phyloP scores from a whole-genome alignment of 2,329 filamentous ascomycete species.

The Fusarium foetens region DNA sequence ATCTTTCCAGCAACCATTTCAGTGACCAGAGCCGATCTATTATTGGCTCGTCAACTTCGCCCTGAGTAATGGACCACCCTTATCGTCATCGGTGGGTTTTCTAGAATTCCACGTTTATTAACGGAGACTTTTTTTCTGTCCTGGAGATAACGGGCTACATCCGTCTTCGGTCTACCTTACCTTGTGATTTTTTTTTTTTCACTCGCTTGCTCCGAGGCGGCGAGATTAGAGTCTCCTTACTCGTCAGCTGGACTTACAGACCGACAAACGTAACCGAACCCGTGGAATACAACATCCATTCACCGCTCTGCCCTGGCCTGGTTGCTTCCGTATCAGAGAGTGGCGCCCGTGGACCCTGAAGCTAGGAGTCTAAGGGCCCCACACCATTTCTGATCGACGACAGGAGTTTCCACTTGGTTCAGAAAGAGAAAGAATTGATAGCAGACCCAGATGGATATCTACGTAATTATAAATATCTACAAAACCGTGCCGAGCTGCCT shows the following conservation, averaged over 20 bases:
- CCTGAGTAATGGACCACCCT: constrained; percentile 31
- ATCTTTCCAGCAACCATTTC: neutral
- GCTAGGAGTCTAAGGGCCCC: constrained; percentile 26
- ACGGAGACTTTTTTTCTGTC: neutral
- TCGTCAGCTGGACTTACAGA: constrained; percentile 8
- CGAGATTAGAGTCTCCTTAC: neutral
- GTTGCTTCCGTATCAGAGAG: constrained; percentile 26
- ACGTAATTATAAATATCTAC: constrained; percentile 32
- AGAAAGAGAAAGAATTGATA: constrained; percentile 22
- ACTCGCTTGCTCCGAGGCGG: constrained; percentile 11
- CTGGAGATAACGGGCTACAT: constrained; percentile 13
- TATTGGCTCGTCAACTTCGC: constrained; percentile 17
- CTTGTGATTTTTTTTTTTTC: neutral
- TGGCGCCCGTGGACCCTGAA: constrained; percentile 38
- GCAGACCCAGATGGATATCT: constrained; percentile 2
- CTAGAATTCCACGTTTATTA: constrained; percentile 16
- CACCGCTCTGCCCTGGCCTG: constrained; percentile 35
- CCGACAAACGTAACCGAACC: constrained; percentile 18
- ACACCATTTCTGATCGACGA: constrained; percentile 18
- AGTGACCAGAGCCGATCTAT: neutral
- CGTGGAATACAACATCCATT: constrained; percentile 19
- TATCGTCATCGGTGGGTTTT: constrained; percentile 34
- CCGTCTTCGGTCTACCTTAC: neutral
- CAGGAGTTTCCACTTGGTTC: constrained; percentile 29
- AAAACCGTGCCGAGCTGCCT: neutral